phyloP scores from a whole-genome alignment of 2,329 filamentous ascomycete genomes.

The Rutstroemia sp. region DNA sequence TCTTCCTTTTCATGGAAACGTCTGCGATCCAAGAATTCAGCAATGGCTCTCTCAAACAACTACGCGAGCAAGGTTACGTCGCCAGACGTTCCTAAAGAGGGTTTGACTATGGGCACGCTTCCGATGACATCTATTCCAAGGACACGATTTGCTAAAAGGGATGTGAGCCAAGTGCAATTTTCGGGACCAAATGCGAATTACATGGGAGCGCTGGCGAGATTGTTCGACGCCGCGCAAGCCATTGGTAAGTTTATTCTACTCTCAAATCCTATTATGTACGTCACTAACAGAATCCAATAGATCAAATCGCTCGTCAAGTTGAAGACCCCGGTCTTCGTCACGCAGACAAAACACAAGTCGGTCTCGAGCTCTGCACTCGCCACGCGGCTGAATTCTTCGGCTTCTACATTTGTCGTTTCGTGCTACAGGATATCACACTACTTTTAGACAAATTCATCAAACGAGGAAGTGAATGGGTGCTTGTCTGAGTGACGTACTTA shows the following conservation, averaged over 20 bases:
- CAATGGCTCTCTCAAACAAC: slow-evolving; percentile 46
- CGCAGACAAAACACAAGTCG: slow-evolving; percentile 89
- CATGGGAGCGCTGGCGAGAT: slow-evolving; percentile 79
- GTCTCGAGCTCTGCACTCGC: slow-evolving; percentile 83
- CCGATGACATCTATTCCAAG: slow-evolving; percentile 64
- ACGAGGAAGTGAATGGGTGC: slow-evolving; percentile 90
- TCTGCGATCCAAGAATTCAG: slow-evolving; percentile 81
- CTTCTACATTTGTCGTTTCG: slow-evolving; percentile 93
- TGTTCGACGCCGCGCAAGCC: slow-evolving; percentile 90
- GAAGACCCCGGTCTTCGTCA: slow-evolving; percentile 90
- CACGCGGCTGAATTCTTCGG: slow-evolving; percentile 97
- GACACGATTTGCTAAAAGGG: slow-evolving; percentile 63
- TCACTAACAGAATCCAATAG: slow-evolving; percentile 38
- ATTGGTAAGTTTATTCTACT: slow-evolving; percentile 59
- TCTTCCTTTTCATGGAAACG: slow-evolving; percentile 87
- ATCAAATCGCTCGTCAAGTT: slow-evolving; percentile 92
- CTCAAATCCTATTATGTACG: neutral
- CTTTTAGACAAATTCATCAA: slow-evolving; percentile 97
- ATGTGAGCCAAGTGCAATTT: slow-evolving; percentile 62
- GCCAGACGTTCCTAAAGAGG: slow-evolving; percentile 48
- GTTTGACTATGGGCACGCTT: slow-evolving; percentile 61
- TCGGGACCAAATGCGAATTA: slow-evolving; percentile 82
- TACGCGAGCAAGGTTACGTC: slow-evolving; percentile 41
- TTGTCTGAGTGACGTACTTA: slow-evolving; percentile 29
- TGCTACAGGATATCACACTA: slow-evolving; percentile 74